Evolutionary conservation across 768 basidiomycete species (phyloP), one percentile per base, ranked within the genome.

Genomic region (Lentinula boryana): DNA sequence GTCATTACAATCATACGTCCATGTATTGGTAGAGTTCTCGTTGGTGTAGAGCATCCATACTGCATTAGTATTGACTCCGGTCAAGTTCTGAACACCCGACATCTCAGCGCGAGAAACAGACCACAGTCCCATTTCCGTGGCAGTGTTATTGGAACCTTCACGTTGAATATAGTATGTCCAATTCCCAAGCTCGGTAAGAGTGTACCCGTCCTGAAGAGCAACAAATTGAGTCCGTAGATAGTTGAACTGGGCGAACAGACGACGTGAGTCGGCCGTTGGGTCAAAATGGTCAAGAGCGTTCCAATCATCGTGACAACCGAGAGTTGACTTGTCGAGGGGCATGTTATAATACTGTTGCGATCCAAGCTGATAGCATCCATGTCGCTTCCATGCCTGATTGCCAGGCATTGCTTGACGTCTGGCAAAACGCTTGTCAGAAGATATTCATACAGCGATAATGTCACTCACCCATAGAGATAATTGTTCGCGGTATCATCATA

Each of bases 211-310:
- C 70, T 92, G 91, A 12, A 96, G 79, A 4, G 90, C 80, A 31
- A 79, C 84, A 72, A 88, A 96, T 13, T 78, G 72, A 5, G 71
- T 70, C 38, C 95, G 88, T 41, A 96, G 78, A 67, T 84, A 79
- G 61, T 88, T 71, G 75, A 91, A 87, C 57, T 90, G 91, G n/a
- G 83, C 70, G 67, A 92, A 85, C 60, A 92, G 68, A 61, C 93
- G 87, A 43, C 89, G 84, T 41, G 81, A 81, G 67, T 91, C 87
- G 16, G 87, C 76, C 1, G 94, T 95, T 31, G 94, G 93, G 71
- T 97, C 95, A 70, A 96, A 96, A 71, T 97, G 95, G 67, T 97
- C 95, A 40, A 95, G 84, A 2, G 91, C 84, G 71, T 96, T 96
- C 93, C 91, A 95, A 66, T 91, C 87, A 69, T 96, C 93, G 53